Conservation (phyloP, 1,139 yeast genomes). For the Neolecta irregularis region DNA sequence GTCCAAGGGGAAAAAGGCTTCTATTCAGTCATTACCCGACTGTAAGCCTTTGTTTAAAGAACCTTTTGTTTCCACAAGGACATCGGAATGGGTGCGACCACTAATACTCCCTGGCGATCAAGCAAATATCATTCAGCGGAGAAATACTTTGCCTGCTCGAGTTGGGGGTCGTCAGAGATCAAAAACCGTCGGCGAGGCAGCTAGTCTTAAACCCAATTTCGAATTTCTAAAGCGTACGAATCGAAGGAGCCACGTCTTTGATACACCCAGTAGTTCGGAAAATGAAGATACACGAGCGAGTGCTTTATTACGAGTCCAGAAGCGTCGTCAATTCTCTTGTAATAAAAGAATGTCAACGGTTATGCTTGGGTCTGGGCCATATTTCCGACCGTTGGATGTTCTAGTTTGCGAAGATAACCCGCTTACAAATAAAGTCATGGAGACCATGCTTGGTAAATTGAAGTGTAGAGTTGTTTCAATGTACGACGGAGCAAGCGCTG, state of each 20-base stretch:
- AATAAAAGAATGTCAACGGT: conserved; percentile 15
- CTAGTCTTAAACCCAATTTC: too few species aligned
- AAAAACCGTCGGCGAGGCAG: too few species aligned
- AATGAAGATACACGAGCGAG: conserved; percentile 43
- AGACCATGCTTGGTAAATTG: conserved; percentile 46
- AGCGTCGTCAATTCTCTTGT: conserved; percentile 32
- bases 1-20: too few species aligned
- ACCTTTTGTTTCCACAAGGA: too few species aligned
- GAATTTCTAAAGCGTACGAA: conserved; percentile 27
- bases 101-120: conserved; percentile 12
- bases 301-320: conserved; percentile 40
- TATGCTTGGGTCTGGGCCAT: conserved; percentile 18
- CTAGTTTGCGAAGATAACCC: conserved; percentile 81
- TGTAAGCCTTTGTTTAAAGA: too few species aligned
- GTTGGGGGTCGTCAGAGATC: too few species aligned
- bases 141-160: conserved; percentile 7
- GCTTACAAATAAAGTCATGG: conserved; percentile 54
- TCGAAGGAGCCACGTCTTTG: conserved; percentile 37
- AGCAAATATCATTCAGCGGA: conserved; percentile 7
- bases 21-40: too few species aligned
- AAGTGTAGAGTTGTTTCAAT: conserved; percentile 77
- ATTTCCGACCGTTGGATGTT: conserved; percentile 37
- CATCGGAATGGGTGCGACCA: too few species aligned
- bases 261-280: conserved; percentile 57
- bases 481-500: conserved; percentile 65